Conservation (phyloP, 257 asterid genomes). For the Penstemon newberryi region DNA sequence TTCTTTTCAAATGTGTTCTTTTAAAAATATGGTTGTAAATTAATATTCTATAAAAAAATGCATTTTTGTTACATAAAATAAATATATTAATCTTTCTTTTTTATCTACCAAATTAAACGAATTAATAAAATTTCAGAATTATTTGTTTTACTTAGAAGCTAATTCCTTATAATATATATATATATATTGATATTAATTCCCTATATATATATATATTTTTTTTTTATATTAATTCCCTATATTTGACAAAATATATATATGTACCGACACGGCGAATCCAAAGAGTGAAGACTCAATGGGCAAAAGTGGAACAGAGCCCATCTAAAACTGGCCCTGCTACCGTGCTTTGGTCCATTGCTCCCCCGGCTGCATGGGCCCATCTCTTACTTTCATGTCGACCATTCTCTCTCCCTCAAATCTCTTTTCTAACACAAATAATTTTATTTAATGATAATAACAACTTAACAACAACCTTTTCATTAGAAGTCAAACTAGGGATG, state of each 20-base stretch:
- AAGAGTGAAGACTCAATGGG: conserved; percentile 31
- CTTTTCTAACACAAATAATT: neutral
- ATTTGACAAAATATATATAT: too few relatives aligned
- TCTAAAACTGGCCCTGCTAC: conserved; percentile 36
- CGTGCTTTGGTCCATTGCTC: conserved; percentile 44
- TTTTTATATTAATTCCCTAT: too few relatives aligned
- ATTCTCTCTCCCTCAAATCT: conserved; percentile 14
- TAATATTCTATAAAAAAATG: too few relatives aligned
- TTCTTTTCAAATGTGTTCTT: neutral
- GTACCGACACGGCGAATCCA: conserved; percentile 36
- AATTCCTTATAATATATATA: too few relatives aligned
- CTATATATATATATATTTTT: too few relatives aligned
- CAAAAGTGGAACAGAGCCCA: conserved; percentile 39
- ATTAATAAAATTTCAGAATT: too few relatives aligned
- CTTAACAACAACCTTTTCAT: conserved; percentile 30
- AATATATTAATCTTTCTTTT: too few relatives aligned
- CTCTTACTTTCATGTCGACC: conserved; percentile 43
- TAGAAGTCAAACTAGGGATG: conserved; percentile 27
- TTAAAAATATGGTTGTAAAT: too few relatives aligned
- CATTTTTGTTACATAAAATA: too few relatives aligned
- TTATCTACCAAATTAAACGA: too few relatives aligned
- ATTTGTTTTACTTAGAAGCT: too few relatives aligned
- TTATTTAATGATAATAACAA: conserved; percentile 27
- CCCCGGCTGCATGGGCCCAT: conserved; percentile 43
- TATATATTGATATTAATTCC: too few relatives aligned